Evolutionary conservation across 202 grass and related monocot species (phyloP).

Genomic region (Alloteropsis angusta): DNA sequence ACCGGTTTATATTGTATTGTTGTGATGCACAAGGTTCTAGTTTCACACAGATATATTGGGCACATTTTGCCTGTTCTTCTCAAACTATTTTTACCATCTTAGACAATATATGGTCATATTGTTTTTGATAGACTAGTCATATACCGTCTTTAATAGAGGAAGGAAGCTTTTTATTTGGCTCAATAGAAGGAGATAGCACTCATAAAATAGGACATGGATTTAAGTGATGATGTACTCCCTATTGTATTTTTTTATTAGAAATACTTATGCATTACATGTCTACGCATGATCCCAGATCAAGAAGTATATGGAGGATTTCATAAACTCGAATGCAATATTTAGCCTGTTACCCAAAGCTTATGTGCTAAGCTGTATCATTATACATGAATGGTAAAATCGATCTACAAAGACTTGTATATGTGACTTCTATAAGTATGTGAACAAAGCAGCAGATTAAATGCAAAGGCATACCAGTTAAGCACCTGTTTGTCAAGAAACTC

Average conservation of each 20-base stretch:
- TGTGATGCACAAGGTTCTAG: too few relatives aligned
- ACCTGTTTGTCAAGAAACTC: slow-evolving; percentile 99
- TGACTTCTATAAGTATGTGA: slow-evolving; percentile 21
- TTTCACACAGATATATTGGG: too few relatives aligned
- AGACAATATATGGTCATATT: background rate
- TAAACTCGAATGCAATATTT: background rate
- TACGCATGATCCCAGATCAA: background rate
- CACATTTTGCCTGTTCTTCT: too few relatives aligned
- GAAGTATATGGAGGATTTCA: background rate
- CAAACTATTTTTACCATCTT: background rate
- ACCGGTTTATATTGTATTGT: too few relatives aligned
- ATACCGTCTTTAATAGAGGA: background rate
- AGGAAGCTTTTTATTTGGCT: background rate
- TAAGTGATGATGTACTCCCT: background rate
- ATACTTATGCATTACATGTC: background rate
- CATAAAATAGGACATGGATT: background rate
- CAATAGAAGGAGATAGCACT: background rate
- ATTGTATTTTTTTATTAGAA: background rate
- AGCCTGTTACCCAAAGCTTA: background rate
- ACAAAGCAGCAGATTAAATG: slow-evolving; percentile 44
- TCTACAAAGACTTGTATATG: slow-evolving; percentile 18
- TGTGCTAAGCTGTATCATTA: background rate
- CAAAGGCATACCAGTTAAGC: slow-evolving; percentile 99
- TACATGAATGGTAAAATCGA: slow-evolving; percentile 10
- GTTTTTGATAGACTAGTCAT: background rate